Evolutionary conservation across 1,139 yeast genomes (phyloP).

Genomic region (Suhomyces bribrorum): DNA sequence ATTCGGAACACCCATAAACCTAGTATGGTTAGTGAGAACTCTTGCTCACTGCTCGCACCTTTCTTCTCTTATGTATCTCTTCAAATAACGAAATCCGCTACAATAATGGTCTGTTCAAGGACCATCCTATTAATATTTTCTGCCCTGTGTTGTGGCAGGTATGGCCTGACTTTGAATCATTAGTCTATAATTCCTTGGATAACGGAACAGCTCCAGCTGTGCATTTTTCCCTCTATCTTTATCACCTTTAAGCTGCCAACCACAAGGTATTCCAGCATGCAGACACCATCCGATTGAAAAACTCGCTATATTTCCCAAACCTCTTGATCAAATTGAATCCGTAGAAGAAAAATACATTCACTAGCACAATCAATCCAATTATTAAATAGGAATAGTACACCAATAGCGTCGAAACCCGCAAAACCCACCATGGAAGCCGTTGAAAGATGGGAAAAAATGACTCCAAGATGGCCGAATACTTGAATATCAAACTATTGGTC

Average conservation of each 20-base stretch:
- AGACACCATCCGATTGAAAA: conserved; percentile 1
- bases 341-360: conserved; percentile 24
- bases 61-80: no score
- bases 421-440: conserved; percentile 2
- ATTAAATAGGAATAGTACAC: conserved; percentile 31
- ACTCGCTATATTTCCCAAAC: conserved; percentile 4
- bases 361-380: conserved; percentile 32
- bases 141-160: no score
- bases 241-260: background rate
- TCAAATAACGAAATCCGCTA: no score
- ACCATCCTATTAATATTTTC: no score
- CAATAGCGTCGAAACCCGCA: conserved; percentile 25
- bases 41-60: no score
- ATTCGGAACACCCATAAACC: no score
- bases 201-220: no score
- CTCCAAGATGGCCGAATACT: conserved; percentile 27
- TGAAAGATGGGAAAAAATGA: conserved; percentile 17
- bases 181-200: no score
- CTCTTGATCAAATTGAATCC: conserved; percentile 13
- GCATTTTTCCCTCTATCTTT: no score
- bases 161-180: no score
- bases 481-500: conserved; percentile 27
- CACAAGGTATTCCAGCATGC: conserved; percentile 2
- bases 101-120: no score
- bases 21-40: no score